Evolutionary conservation across 2,329 filamentous ascomycete species (phyloP).

Genomic region (Davidsoniella australis): DNA sequence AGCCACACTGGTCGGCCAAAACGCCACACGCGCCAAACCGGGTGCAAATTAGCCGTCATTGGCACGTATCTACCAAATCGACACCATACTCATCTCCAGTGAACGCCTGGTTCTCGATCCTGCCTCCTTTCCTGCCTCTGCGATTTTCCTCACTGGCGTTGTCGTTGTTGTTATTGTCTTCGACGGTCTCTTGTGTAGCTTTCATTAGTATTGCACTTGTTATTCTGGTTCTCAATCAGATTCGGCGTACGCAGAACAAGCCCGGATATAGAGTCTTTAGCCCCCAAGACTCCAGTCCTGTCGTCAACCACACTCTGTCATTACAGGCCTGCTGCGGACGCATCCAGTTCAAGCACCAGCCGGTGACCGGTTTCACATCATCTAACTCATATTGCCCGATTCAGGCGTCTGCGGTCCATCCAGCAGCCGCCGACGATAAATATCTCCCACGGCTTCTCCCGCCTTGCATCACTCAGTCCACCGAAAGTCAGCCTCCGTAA

Average conservation of each 20-base stretch:
- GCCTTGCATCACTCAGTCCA: conserved; percentile 14
- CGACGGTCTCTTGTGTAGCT: conserved; percentile 3
- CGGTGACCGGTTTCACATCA: conserved; percentile 1
- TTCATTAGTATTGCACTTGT: too few relatives aligned
- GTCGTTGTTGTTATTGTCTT: conserved; percentile 11
- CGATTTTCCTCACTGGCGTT: not conserved
- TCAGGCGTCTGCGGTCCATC: conserved; percentile 21
- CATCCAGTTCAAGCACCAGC: not conserved
- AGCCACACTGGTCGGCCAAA: not conserved
- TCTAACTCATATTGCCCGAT: not conserved
- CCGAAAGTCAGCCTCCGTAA: conserved; percentile 11
- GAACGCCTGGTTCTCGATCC: not conserved
- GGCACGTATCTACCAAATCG: not conserved
- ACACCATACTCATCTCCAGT: conserved; percentile 4
- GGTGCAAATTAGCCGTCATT: too few relatives aligned
- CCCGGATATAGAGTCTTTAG: too few relatives aligned
- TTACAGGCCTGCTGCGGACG: too few relatives aligned
- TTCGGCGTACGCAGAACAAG: too few relatives aligned
- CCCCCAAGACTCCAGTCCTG: too few relatives aligned
- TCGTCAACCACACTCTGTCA: too few relatives aligned
- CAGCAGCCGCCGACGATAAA: conserved; percentile 26
- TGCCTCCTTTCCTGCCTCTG: not conserved
- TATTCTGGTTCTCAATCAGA: too few relatives aligned
- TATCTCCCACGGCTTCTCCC: conserved; percentile 33
- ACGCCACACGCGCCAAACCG: not conserved